A percentile compares a stretch with the other conserved stretches of the same genome.
These are phyloP conservation scores for Xylaria arbuscula DNA, from an alignment of 2,329 filamentous ascomycete genomes.

Conservation along the genomic window DNA sequence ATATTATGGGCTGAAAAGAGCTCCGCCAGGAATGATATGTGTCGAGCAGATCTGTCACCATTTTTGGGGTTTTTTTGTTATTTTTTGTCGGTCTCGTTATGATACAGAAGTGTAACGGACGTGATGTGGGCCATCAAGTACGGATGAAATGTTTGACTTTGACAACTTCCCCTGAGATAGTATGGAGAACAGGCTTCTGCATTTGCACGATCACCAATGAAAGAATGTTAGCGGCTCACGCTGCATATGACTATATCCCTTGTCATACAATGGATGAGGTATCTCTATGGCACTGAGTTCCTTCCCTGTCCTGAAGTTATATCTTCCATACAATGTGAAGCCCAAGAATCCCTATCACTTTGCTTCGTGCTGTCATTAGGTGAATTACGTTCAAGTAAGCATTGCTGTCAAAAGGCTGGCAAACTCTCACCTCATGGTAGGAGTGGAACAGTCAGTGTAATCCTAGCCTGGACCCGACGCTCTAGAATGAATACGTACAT, in stretches of 20 bases:
- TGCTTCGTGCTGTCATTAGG: background rate
- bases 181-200: conserved; percentile 31
- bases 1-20: conserved; percentile 7
- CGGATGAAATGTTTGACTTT: conserved; percentile 21
- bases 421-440: background rate
- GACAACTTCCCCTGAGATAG: conserved; percentile 21
- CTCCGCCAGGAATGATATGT: conserved; percentile 18
- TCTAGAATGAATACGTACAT: conserved; percentile 24
- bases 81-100: background rate
- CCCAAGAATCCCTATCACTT: background rate
- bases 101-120: conserved; percentile 2
- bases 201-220: conserved; percentile 35
- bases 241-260: conserved; percentile 25
- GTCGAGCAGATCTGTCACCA: conserved; percentile 8
- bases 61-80: background rate
- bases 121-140: conserved; percentile 12
- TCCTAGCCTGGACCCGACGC: conserved; percentile 32
- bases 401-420: background rate
- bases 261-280: conserved; percentile 7
- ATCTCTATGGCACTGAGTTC: background rate
- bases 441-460: background rate
- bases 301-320: background rate
- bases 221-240: conserved; percentile 36
- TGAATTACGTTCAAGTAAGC: background rate
- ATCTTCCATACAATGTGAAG: background rate